Conservation (phyloP, 805 yeast genomes). For the Saccharomycopsis javanensis region DNA sequence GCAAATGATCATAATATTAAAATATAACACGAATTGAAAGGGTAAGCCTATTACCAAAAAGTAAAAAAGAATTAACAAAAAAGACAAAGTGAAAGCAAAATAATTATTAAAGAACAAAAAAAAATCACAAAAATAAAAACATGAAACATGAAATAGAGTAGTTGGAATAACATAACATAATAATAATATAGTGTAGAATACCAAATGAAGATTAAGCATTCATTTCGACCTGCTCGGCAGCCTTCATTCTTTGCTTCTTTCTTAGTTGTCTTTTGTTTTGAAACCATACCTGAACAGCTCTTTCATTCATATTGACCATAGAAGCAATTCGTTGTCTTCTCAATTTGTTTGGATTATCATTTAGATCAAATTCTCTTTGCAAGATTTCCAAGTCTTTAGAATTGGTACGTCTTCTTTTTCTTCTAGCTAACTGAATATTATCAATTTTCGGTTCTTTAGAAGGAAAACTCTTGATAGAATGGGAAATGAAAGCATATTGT, state of each 20-base stretch:
- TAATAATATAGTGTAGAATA: background rate
- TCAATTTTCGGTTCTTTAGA: slow-evolving; percentile 75
- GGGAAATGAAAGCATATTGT: slow-evolving; percentile 79
- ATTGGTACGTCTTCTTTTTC: slow-evolving; percentile 92
- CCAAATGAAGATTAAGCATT: background rate
- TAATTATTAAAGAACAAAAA: background rate
- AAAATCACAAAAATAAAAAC: background rate
- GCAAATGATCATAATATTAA: background rate
- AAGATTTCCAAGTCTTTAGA: slow-evolving; percentile 76
- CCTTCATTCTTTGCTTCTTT: slow-evolving; percentile 37
- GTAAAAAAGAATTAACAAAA: background rate
- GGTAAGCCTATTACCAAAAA: background rate
- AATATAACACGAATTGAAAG: slow-evolving; percentile 1
- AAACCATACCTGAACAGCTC: slow-evolving; percentile 97
- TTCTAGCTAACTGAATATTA: slow-evolving; percentile 85
- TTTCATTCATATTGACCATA: slow-evolving; percentile 86
- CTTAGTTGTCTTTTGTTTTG: slow-evolving; percentile 87
- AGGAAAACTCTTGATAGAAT: slow-evolving; percentile 83
- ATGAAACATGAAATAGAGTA: too few relatives aligned
- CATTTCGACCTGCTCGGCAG: background rate
- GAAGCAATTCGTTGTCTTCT: slow-evolving; percentile 71
- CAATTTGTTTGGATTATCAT: slow-evolving; percentile 72
- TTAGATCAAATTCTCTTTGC: slow-evolving; percentile 65
- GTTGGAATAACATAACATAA: too few relatives aligned
- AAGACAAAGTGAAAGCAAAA: background rate